Conservation (phyloP, 129 eudicot species). For the Rutidosis leptorrhynchoides region DNA sequence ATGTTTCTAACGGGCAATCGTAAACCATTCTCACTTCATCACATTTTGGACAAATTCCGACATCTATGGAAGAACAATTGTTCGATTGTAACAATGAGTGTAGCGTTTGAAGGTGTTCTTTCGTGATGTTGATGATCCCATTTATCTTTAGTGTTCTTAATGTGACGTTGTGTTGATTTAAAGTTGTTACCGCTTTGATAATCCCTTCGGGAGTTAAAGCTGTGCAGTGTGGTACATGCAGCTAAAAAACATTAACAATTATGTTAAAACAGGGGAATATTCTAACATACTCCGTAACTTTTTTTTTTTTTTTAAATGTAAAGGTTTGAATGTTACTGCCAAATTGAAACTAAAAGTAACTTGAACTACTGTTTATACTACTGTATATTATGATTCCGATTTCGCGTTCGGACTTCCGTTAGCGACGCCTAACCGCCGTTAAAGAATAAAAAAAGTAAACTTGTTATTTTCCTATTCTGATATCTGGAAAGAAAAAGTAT, state of each 20-base stretch:
- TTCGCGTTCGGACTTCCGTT: too few species aligned
- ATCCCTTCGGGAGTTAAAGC: conserved; percentile 61
- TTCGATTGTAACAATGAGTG: conserved; percentile 26
- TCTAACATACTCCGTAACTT: too few species aligned
- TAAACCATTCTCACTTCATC: conserved; percentile 53
- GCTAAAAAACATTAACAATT: conserved; percentile 28
- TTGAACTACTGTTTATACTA: too few species aligned
- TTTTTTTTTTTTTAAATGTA: too few species aligned
- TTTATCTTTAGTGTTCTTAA: conserved; percentile 44
- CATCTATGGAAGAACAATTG: conserved; percentile 38
- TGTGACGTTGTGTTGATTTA: conserved; percentile 30
- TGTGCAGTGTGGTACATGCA: conserved; percentile 65
- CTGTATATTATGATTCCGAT: too few species aligned
- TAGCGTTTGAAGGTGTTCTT: conserved; percentile 50
- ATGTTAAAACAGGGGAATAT: not conserved
- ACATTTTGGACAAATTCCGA: conserved; percentile 71
- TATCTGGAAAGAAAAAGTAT: too few species aligned
- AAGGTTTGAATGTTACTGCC: too few species aligned
- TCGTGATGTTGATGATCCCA: conserved; percentile 50
- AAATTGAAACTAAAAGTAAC: not conserved
- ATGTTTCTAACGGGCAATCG: conserved; percentile 55
- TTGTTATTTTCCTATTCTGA: too few species aligned
- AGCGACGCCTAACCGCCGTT: too few species aligned
- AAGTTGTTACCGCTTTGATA: conserved; percentile 42
- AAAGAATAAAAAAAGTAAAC: too few species aligned